phyloP scores from a whole-genome alignment of 805 yeast species.

The Starmerella bombi region DNA sequence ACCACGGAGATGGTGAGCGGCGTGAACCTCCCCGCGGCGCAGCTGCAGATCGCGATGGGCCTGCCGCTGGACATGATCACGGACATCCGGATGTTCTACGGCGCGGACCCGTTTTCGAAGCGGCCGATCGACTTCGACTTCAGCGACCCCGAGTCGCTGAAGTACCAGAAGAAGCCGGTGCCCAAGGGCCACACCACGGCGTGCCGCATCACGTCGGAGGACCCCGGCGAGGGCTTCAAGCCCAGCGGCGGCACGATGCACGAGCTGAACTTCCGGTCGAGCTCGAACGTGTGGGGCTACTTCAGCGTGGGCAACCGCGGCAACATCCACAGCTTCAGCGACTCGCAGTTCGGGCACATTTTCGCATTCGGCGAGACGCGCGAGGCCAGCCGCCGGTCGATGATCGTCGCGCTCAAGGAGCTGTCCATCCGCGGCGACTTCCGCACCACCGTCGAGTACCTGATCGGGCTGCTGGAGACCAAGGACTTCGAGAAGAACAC shows the following conservation, averaged over 20 bases:
- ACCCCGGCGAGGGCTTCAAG: conserved; percentile 98
- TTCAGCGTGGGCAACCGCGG: conserved; percentile 95
- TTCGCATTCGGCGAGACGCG: conserved; percentile 98
- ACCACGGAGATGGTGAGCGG: conserved; percentile 99
- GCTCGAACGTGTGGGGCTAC: conserved; percentile 98
- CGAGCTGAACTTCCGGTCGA: conserved; percentile 91
- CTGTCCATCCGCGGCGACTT: conserved; percentile 96
- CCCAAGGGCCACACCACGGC: conserved; percentile 99
- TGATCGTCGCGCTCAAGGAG: conserved; percentile 97
- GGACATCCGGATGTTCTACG: conserved; percentile 85
- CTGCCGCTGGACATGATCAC: conserved; percentile 88
- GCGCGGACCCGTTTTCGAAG: conserved; percentile 88
- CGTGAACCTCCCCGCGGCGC: conserved; percentile 96
- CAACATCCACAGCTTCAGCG: conserved; percentile 93
- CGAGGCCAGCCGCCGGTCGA: conserved; percentile 93
- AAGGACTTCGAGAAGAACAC: conserved; percentile 93
- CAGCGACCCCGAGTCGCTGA: conserved; percentile 52
- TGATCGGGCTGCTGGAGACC: conserved; percentile 88
- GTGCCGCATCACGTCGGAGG: conserved; percentile 97
- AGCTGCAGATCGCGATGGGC: conserved; percentile 99
- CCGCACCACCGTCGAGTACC: conserved; percentile 93
- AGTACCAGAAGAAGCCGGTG: conserved; percentile 77
- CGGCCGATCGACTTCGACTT: conserved; percentile 87
- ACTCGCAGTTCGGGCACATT: conserved; percentile 97
- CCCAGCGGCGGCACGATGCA: conserved; percentile 96